A percentile compares a stretch with the other conserved stretches of the same genome.
Conservation (phyloP, 371 early-diverging fungal species). For the Rhizopus stolonifer region DNA sequence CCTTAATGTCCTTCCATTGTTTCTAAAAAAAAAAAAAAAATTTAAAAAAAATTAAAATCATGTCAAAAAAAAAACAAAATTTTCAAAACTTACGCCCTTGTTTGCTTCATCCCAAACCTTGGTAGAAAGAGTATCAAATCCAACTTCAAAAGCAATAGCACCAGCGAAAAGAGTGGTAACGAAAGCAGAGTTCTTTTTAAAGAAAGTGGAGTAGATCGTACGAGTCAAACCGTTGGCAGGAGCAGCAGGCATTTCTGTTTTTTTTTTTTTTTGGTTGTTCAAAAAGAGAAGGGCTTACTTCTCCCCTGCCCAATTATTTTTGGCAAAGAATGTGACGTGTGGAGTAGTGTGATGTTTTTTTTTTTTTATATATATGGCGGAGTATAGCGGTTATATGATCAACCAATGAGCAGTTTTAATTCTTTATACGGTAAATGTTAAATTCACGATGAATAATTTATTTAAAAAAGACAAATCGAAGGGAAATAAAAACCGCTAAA, state of each 20-base stretch:
- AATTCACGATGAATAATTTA: no score
- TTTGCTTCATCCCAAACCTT: conserved; percentile 77
- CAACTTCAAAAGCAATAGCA: conserved; percentile 80
- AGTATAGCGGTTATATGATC: no score
- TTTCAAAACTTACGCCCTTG: conserved; percentile 81
- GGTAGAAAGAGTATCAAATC: conserved; percentile 68
- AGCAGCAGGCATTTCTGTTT: conserved; percentile 50
- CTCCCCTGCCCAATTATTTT: not conserved
- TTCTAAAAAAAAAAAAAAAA: no score
- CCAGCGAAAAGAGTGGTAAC: conserved; percentile 70
- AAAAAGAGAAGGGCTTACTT: conserved; percentile 13
- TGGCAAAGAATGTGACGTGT: not conserved
- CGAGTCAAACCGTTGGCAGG: conserved; percentile 47
- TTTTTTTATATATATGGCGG: no score
- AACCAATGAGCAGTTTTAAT: no score
- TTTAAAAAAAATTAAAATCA: no score
- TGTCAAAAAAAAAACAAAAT: no score
- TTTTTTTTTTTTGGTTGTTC: conserved; percentile 20
- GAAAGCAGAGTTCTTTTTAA: conserved; percentile 76
- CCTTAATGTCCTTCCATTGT: conserved; percentile 79
- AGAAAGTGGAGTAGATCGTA: conserved; percentile 63
- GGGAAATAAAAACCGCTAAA: no score
- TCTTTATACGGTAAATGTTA: no score
- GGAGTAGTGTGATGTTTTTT: no score
- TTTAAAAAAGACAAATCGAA: no score